Percentiles rank a stretch among this genome's conserved stretches.
Evolutionary conservation across 2,329 filamentous ascomycete genomes (phyloP).

Genomic region (Diaporthe vaccinii): DNA sequence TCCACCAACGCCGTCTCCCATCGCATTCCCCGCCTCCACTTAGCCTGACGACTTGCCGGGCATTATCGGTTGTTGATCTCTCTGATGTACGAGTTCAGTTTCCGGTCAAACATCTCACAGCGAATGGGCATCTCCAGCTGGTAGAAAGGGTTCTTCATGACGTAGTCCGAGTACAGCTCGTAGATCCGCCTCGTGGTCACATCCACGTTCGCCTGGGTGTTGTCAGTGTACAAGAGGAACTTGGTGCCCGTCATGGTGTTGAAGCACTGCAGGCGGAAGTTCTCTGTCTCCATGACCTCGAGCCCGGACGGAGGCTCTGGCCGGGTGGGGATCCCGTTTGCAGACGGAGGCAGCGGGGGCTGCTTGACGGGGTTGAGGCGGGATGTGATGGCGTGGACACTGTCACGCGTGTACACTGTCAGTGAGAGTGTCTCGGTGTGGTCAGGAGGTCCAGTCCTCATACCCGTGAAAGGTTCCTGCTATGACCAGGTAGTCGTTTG

Average conservation of each 20-base stretch:
- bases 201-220: conserved; percentile 88
- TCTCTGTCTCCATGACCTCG: conserved; percentile 92
- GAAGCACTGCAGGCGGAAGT: conserved; percentile 97
- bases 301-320: conserved; percentile 81
- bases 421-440: conserved; percentile 32
- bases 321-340: conserved; percentile 58
- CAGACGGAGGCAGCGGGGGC: conserved; percentile 51
- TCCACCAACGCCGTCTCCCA: conserved; percentile 36
- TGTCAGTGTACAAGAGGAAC: conserved; percentile 95
- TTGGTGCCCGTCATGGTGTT: conserved; percentile 95
- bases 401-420: conserved; percentile 46
- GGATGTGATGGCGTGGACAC: conserved; percentile 78
- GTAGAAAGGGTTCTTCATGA: conserved; percentile 99
- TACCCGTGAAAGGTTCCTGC: conserved; percentile 98
- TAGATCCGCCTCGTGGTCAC: conserved; percentile 87
- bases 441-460: conserved; percentile 51
- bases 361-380: conserved; percentile 70
- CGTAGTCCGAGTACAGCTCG: conserved; percentile 95
- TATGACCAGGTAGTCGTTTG: conserved; percentile 96
- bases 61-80: conserved; percentile 72
- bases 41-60: background rate
- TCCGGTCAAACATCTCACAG: conserved; percentile 94
- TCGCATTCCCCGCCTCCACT: background rate
- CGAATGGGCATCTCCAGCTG: conserved; percentile 97
- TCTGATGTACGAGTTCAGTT: conserved; percentile 84